Evolutionary conservation across 2,329 filamentous ascomycete genomes (phyloP), one percentile per base, ranked within the genome.

Genomic region (Sodiomyces alkalinus): DNA sequence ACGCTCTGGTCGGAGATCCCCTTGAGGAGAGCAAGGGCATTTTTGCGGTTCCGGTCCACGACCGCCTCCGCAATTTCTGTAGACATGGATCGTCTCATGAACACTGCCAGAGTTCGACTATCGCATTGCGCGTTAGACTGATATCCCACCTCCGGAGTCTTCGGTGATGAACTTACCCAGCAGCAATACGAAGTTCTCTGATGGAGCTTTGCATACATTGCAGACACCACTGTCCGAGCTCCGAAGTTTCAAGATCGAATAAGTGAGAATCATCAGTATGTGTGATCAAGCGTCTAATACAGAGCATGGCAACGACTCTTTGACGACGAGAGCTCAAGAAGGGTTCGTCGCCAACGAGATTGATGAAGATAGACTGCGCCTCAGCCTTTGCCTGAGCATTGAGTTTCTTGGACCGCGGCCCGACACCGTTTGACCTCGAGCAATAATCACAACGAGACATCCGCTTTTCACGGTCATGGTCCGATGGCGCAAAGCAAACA

Each of bases 161-260:
- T n/a, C n/a, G n/a, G n/a, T n/a, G n/a, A n/a, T n/a, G n/a, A n/a
- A 47, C 55, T 43, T 59, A 77, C 60, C 78, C 80, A 33, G 86
- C 80, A 20, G 78, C 78, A 41, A 94, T 69, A 18, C 87, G 74
- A 17, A 96, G 58, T 47, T 96, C 90, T 44, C 87, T 70, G 13
- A 83, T 52, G 2, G 86, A 92, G 49, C 86, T 92, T 37, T 77
- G 75, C 21, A 96, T 58, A 1, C 79, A 82, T 39, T 78, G 71
- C 4, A 94, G 56, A 44, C 83, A 86, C 69, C 81, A 87, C 42
- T 86, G 75, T 0, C 81, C 85, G 22, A 82, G 55, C 1, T 56
- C 48, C 7, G 81, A 85, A 2, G 55, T 59, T 33, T 75, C 68
- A 3, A 94, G 55, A 37, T 80, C 70, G 17, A 87, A 54, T 29